A percentile compares a stretch with the other conserved stretches of the same genome.
Conservation (phyloP, 2,329 filamentous ascomycete genomes). For the Cercospora zeina region DNA sequence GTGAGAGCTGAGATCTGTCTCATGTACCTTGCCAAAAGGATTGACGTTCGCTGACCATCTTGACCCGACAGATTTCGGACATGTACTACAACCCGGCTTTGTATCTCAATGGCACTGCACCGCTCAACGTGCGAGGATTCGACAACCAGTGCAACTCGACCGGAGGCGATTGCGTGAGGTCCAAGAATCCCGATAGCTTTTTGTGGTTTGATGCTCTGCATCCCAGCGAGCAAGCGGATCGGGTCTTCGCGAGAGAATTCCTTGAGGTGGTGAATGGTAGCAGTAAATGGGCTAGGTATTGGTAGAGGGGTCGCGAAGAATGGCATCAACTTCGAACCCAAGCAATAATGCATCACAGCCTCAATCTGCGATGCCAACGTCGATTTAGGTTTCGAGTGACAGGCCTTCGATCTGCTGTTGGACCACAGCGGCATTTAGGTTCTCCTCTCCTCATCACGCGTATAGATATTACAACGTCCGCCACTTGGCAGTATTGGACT, state of each 20-base stretch:
- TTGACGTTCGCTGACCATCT: conserved; percentile 12
- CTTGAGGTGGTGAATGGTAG: conserved; percentile 55
- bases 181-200: conserved; percentile 58
- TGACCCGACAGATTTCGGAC: conserved; percentile 55
- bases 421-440: neutral
- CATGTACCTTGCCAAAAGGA: too few species aligned
- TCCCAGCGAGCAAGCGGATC: conserved; percentile 64
- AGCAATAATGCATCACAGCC: too few species aligned
- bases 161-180: conserved; percentile 46
- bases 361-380: neutral
- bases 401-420: neutral
- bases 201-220: conserved; percentile 76
- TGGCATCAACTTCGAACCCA: too few species aligned
- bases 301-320: conserved; percentile 21
- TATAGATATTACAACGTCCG: neutral
- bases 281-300: conserved; percentile 52
- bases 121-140: conserved; percentile 62
- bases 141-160: conserved; percentile 56
- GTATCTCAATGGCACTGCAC: conserved; percentile 64
- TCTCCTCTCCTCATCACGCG: neutral
- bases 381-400: neutral
- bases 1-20: too few species aligned
- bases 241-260: conserved; percentile 59
- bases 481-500: neutral
- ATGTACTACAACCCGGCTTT: conserved; percentile 61